Evolutionary conservation across 1,139 yeast genomes (phyloP).

Genomic region (Yamadazyma atlantica): DNA sequence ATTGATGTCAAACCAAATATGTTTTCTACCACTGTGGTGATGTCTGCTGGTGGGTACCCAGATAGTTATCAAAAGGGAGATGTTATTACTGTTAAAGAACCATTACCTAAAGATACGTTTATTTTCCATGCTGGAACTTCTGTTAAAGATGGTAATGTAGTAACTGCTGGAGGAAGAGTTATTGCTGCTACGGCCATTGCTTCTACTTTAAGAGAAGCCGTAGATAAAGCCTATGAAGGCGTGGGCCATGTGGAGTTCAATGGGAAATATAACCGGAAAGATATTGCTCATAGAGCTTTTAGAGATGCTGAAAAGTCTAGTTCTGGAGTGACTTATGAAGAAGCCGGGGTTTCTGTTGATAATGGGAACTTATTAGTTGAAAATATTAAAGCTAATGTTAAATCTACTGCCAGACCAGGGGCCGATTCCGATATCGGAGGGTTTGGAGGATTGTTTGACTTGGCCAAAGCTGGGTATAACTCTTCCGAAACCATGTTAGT

Average conservation of each 20-base stretch:
- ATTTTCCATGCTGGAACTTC: constrained; percentile 96
- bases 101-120: constrained; percentile 54
- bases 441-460: constrained; percentile 94
- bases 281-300: constrained; percentile 96
- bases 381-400: constrained; percentile 85
- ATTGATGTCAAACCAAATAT: constrained; percentile 59
- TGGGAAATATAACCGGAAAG: constrained; percentile 81
- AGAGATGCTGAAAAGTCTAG: constrained; percentile 41
- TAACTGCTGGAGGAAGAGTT: constrained; percentile 95
- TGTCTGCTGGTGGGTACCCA: constrained; percentile 98
- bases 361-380: constrained; percentile 90
- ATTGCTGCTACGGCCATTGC: constrained; percentile 93
- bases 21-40: constrained; percentile 87
- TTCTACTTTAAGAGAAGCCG: constrained; percentile 72
- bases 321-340: constrained; percentile 74
- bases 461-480: constrained; percentile 83
- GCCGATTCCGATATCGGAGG: constrained; percentile 99
- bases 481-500: constrained; percentile 77
- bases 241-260: constrained; percentile 72
- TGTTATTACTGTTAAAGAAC: constrained; percentile 58
- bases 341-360: constrained; percentile 97
- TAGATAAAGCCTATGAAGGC: constrained; percentile 81
- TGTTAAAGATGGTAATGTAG: constrained; percentile 53
- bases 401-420: constrained; percentile 94
- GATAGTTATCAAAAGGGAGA: constrained; percentile 85